Evolutionary conservation across 352 stramenopile species (phyloP).

Genomic region (Phytophthora pseudosyringae): DNA sequence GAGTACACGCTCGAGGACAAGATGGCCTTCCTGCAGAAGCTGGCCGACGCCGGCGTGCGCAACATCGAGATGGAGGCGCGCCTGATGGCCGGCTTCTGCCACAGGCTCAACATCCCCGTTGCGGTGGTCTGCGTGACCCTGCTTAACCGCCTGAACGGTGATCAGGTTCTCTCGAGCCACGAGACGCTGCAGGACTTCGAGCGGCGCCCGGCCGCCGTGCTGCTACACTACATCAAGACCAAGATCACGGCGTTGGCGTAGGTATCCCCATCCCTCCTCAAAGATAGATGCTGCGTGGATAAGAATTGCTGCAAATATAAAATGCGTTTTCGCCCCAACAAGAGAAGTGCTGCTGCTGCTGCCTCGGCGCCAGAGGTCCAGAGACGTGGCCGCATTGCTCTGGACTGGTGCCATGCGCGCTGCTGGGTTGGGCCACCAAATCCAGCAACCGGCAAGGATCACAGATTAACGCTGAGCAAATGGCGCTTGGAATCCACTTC

Average conservation of each 20-base stretch:
- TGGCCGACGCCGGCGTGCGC: slow-evolving; percentile 60
- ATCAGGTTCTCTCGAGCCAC: slow-evolving; percentile 70
- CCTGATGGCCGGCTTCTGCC: slow-evolving; percentile 75
- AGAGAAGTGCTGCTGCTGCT: too few species aligned
- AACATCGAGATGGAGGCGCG: slow-evolving; percentile 91
- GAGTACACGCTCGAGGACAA: slow-evolving; percentile 85
- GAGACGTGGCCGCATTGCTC: neutral
- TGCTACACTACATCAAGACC: slow-evolving; percentile 82
- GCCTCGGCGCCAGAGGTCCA: too few species aligned
- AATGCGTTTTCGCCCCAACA: too few species aligned
- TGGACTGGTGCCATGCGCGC: neutral
- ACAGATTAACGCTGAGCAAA: neutral
- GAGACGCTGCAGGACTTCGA: slow-evolving; percentile 73
- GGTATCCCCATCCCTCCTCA: slow-evolving; percentile 1
- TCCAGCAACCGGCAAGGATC: neutral
- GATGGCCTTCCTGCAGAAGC: slow-evolving; percentile 68
- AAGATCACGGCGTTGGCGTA: slow-evolving; percentile 40
- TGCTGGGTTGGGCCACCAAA: slow-evolving; percentile 4
- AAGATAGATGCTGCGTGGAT: slow-evolving; percentile 13
- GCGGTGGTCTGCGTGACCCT: slow-evolving; percentile 78
- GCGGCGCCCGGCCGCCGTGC: slow-evolving; percentile 55
- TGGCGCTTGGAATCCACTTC: slow-evolving; percentile 11
- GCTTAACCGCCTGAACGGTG: slow-evolving; percentile 79
- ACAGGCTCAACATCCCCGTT: slow-evolving; percentile 81
- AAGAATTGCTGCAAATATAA: slow-evolving; percentile 19